phyloP scores from a whole-genome alignment of 2,329 filamentous ascomycete species.

The Diaporthe vexans region DNA sequence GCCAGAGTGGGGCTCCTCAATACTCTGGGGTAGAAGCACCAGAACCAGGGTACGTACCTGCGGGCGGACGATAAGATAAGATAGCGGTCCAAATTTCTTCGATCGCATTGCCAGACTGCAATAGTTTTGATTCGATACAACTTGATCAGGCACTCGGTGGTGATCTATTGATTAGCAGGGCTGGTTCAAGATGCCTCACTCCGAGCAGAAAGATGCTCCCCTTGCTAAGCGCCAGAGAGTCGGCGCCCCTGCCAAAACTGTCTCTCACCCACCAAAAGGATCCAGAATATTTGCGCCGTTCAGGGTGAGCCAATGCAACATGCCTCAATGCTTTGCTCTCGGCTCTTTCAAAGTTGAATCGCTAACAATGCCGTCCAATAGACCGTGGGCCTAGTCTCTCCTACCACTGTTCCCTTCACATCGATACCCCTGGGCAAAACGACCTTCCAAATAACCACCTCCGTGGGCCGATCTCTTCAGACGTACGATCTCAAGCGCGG shows the following conservation, averaged over 20 bases:
- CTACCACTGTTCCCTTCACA: slow-evolving; percentile 91
- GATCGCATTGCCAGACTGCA: neutral
- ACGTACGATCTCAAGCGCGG: slow-evolving; percentile 95
- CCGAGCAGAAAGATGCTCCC: slow-evolving; percentile 68
- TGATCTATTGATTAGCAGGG: neutral
- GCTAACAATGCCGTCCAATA: slow-evolving; percentile 54
- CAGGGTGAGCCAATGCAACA: slow-evolving; percentile 71
- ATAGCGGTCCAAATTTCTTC: slow-evolving; percentile 28
- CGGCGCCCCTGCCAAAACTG: slow-evolving; percentile 56
- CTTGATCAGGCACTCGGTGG: neutral
- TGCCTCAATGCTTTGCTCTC: slow-evolving; percentile 29
- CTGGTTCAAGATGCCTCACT: slow-evolving; percentile 67
- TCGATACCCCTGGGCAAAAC: slow-evolving; percentile 91
- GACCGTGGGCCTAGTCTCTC: slow-evolving; percentile 94
- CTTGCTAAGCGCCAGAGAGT: slow-evolving; percentile 84
- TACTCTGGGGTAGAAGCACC: neutral
- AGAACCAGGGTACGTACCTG: neutral
- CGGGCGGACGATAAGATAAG: slow-evolving; percentile 35
- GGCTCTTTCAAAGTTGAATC: neutral
- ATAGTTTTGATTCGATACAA: neutral
- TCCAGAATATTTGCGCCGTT: slow-evolving; percentile 95
- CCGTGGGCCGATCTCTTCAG: slow-evolving; percentile 88
- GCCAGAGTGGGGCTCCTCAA: no score
- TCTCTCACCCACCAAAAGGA: slow-evolving; percentile 59
- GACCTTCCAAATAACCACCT: slow-evolving; percentile 97